Evolutionary conservation across 2,329 filamentous ascomycete genomes (phyloP), one percentile per base, ranked within the genome.

Genomic region (Cladophialophora bantiana): DNA sequence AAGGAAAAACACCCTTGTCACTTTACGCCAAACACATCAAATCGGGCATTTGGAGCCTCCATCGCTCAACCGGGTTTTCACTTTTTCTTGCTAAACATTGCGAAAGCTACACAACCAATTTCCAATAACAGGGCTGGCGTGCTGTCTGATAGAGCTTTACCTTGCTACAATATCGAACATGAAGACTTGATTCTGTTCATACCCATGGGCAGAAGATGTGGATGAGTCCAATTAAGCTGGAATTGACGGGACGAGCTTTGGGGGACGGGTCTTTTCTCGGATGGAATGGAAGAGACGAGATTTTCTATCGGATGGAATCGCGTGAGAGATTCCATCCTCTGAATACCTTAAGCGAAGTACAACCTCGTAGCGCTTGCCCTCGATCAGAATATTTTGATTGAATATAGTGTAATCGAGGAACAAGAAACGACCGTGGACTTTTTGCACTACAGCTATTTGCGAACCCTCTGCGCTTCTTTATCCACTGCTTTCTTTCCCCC

Each of bases 201-300:
- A 65, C 59, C 55, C 26, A 55, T 55, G 15, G 54, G 40, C 54
- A 18, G 55, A 50, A 65, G 48, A 59, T 55, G 20, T 40, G 55
- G 45, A 54, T 48, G 45, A 65, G 18, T 42, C 4, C 9, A 56
- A 62, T 20, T 55, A 31, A 36, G 52, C 50, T 56, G 45, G 50
- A n/a, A 56, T 56, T 56, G 60, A 56, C 20, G 60, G 50, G 48
- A 62, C 18, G 60, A 62, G 52, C 60, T 56, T 61, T 7, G 42
- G 26, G 36, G 2, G 38, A n/a, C 10, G 42, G 13, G 59, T 32
- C 42, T 54, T 31, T n/a, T 18, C 20, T 54, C n/a, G 18, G 36
- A 34, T 20, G 26, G n/a, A 31, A 54, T 61, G 34, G 48, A 38
- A 61, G 36, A 61, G 36, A 36, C 31, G n/a, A 35, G 31, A 20